Evolutionary conservation across 176 grass and related monocot species (phyloP).

Genomic region (Elaeis guineensis): DNA sequence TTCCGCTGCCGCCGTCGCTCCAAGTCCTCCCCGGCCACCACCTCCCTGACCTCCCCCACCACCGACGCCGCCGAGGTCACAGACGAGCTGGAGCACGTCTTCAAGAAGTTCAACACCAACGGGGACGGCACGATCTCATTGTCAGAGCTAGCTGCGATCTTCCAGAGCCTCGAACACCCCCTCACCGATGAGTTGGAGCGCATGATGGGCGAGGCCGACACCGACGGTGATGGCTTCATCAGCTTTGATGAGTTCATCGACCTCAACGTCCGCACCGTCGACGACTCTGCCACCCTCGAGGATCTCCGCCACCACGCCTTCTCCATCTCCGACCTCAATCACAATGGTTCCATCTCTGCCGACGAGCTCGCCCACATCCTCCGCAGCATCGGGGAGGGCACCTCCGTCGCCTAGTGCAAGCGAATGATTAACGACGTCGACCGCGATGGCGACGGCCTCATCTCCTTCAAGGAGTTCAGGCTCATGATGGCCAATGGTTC

Average conservation of each 20-base stretch:
- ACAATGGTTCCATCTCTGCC: constrained; percentile 65
- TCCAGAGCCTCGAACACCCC: constrained; percentile 60
- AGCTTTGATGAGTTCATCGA: constrained; percentile 68
- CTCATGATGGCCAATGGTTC: constrained; percentile 72
- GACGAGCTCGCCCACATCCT: constrained; percentile 70
- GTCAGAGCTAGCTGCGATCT: constrained; percentile 55
- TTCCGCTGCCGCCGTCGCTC: constrained; percentile 40
- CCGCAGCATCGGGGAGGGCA: constrained; percentile 61
- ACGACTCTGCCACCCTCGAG: constrained; percentile 38
- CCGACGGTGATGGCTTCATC: constrained; percentile 90
- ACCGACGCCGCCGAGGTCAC: neutral
- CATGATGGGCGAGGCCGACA: constrained; percentile 86
- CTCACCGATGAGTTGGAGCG: constrained; percentile 41
- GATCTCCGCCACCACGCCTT: constrained; percentile 83
- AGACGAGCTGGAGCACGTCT: constrained; percentile 66
- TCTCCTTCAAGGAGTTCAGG: constrained; percentile 91
- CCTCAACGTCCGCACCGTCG: constrained; percentile 33
- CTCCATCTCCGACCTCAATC: constrained; percentile 69
- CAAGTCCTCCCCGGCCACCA: constrained; percentile 21
- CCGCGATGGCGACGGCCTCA: constrained; percentile 67
- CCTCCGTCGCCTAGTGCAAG: constrained; percentile 58
- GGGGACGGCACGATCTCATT: constrained; percentile 85
- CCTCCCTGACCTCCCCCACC: neutral
- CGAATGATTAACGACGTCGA: constrained; percentile 90
- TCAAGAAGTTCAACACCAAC: constrained; percentile 86